These are phyloP conservation scores for Cercophora sp. DNA, from an alignment of 495 filamentous ascomycete genomes.

Conservation along the genomic window DNA sequence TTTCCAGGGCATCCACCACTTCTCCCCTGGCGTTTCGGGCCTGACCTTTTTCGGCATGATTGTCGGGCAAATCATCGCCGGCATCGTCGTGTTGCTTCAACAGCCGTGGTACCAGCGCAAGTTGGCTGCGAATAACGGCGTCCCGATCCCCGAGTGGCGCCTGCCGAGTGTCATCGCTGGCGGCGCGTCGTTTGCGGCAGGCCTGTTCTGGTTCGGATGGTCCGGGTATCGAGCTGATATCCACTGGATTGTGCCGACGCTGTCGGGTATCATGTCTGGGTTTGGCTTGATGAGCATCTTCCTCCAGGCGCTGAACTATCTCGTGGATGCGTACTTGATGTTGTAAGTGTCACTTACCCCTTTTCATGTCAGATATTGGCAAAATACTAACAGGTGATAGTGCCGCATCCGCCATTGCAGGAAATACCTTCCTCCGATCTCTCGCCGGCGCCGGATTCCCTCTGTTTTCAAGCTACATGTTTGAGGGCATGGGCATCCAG, in stretches of 20 bases:
- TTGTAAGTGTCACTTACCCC: constrained; percentile 49
- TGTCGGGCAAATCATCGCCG: constrained; percentile 65
- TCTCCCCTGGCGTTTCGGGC: constrained; percentile 64
- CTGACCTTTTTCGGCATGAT: constrained; percentile 82
- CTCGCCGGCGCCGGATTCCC: constrained; percentile 75
- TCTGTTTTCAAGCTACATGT: constrained; percentile 79
- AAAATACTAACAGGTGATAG: constrained; percentile 24
- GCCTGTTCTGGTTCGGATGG: constrained; percentile 90
- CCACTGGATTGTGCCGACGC: constrained; percentile 79
- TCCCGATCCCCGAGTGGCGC: constrained; percentile 83
- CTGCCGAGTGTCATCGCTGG: constrained; percentile 74
- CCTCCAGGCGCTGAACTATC: constrained; percentile 79
- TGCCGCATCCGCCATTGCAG: constrained; percentile 82
- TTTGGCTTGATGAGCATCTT: constrained; percentile 74
- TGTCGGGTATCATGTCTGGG: constrained; percentile 59
- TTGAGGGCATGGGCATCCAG: constrained; percentile 68
- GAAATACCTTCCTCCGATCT: constrained; percentile 83
- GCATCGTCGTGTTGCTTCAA: constrained; percentile 57
- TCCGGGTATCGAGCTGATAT: constrained; percentile 58
- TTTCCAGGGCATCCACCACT: constrained; percentile 66
- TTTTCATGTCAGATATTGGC: not conserved
- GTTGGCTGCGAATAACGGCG: constrained; percentile 64
- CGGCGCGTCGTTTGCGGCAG: constrained; percentile 66
- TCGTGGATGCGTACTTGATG: constrained; percentile 85
- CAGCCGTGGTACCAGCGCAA: constrained; percentile 68